phyloP scores from a whole-genome alignment of 768 basidiomycete species.

The Trametes cinnabarina region DNA sequence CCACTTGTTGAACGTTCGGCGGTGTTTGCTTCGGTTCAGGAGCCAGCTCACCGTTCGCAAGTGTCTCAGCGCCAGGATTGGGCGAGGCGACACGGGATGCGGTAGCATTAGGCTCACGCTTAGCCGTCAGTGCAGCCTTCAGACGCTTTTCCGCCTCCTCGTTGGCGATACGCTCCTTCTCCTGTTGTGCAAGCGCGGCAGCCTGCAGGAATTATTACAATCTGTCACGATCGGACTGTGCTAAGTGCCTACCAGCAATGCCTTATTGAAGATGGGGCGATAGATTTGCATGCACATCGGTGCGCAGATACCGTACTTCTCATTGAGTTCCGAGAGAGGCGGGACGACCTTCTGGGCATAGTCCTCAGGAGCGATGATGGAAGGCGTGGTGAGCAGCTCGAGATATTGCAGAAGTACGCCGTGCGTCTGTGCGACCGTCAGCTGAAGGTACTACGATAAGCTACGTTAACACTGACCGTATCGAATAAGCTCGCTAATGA shows the following conservation, averaged over 20 bases:
- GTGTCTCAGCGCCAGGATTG: slow-evolving; percentile 27
- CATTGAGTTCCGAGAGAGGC: slow-evolving; percentile 66
- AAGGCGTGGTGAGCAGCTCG: slow-evolving; percentile 77
- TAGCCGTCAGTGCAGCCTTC: slow-evolving; percentile 76
- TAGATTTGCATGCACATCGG: slow-evolving; percentile 94
- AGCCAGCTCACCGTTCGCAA: slow-evolving; percentile 24
- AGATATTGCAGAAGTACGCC: slow-evolving; percentile 90
- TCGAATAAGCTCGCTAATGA: slow-evolving; percentile 87
- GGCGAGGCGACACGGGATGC: slow-evolving; percentile 67
- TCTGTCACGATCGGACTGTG: no score
- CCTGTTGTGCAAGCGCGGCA: slow-evolving; percentile 60
- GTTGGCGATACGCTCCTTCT: slow-evolving; percentile 64
- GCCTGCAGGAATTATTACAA: slow-evolving; percentile 35
- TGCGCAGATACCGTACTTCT: slow-evolving; percentile 75
- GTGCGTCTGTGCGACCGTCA: slow-evolving; percentile 59
- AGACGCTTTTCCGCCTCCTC: slow-evolving; percentile 80
- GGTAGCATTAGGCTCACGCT: slow-evolving; percentile 61
- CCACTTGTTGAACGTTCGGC: slow-evolving; percentile 23
- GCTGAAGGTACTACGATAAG: slow-evolving; percentile 10
- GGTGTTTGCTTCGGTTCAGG: slow-evolving; percentile 24
- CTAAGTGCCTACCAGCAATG: slow-evolving; percentile 50
- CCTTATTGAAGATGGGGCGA: slow-evolving; percentile 71
- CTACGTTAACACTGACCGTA: slow-evolving; percentile 54
- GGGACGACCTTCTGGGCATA: slow-evolving; percentile 77
- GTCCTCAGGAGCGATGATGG: slow-evolving; percentile 63